Evolutionary conservation across 2,329 filamentous ascomycete species (phyloP), one percentile per base, ranked within the genome.

Genomic region (Pyricularia pennisetigena): DNA sequence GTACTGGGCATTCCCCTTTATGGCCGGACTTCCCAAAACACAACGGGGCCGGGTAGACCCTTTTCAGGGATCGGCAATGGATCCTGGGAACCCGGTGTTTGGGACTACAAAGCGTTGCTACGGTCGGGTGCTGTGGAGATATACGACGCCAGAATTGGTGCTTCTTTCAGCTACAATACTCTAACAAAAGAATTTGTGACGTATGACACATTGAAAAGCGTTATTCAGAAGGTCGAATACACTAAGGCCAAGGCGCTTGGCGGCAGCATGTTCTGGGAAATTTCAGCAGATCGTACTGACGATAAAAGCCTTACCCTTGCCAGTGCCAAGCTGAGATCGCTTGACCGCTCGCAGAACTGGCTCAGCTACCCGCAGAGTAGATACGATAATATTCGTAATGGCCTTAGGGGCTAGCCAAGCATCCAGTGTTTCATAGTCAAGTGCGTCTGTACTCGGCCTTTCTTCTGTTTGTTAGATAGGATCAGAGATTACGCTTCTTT

Each of bases 21-120:
- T 74, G 92, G 91, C 0, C 89, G 90, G 24, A 81, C 88, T 0
- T 95, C 94, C 74, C 79, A 83, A 67, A 78, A 81, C 29, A 85
- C 92, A 0, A 77, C 81, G 20, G 91, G 91, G 0, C 83, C 88
- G 1, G 92, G 91, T 6, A 77, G 83, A 70, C 69, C 83, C 0
- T 94, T 83, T 78, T 82, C 74, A 4, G 90, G 90, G 23, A 79
- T 89, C 24, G 91, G 91, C 3, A 74, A 79, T 10, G 91, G 90
- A 0, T 88, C 83, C 68, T 94, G 88, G 87, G 91, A 94, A 77
- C 80, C 83, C 41, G 90, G 90, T 0, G 81, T 92, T 10, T 94
- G 90, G 86, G 91, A 95, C 76, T 94, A 91, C 82, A 95, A 94
- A 79, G 89, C 78, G 0, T 82, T 96, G 1, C 92, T 92, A 0